Evolutionary conservation across 352 stramenopile species (phyloP).

Genomic region (Thalassiosira hispida): DNA sequence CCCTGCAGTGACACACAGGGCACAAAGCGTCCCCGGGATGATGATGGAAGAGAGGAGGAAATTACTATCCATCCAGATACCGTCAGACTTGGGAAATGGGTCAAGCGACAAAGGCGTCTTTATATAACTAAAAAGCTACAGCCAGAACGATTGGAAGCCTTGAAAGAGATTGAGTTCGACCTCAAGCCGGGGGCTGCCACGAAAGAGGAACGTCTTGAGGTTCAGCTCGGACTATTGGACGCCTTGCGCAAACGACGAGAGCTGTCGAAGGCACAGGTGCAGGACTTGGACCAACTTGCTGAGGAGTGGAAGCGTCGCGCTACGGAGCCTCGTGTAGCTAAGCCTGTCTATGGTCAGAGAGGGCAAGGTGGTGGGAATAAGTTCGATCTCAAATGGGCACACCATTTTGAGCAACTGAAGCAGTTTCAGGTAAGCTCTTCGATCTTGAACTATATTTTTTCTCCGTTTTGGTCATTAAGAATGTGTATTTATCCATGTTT

Average conservation of each 20-base stretch:
- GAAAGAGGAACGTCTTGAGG: slow-evolving; percentile 21
- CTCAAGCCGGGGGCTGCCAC: slow-evolving; percentile 34
- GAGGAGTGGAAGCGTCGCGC: slow-evolving; percentile 39
- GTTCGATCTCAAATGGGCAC: slow-evolving; percentile 11
- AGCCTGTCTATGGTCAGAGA: slow-evolving; percentile 16
- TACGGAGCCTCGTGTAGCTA: not conserved
- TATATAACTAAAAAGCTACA: slow-evolving; percentile 15
- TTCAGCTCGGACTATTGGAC: slow-evolving; percentile 35
- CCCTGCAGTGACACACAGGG: slow-evolving; percentile 7
- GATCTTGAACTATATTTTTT: not conserved
- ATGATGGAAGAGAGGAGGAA: not conserved
- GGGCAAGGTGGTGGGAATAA: slow-evolving; percentile 1
- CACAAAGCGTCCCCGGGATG: slow-evolving; percentile 18
- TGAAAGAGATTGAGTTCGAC: slow-evolving; percentile 32
- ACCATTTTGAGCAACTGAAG: slow-evolving; percentile 29
- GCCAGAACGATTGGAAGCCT: slow-evolving; percentile 13
- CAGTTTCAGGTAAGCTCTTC: slow-evolving; percentile 19
- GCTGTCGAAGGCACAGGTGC: slow-evolving; percentile 24
- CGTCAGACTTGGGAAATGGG: slow-evolving; percentile 30
- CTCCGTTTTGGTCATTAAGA: not conserved
- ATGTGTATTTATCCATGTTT: not conserved
- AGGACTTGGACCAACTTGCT: slow-evolving; percentile 32
- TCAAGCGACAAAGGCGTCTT: slow-evolving; percentile 28
- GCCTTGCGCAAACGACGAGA: slow-evolving; percentile 31
- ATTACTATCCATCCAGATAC: slow-evolving; percentile 12